Evolutionary conservation across 164 flowering plant genomes (phyloP), one percentile per base, ranked within the genome.

Genomic region (Berberis vulgaris): DNA sequence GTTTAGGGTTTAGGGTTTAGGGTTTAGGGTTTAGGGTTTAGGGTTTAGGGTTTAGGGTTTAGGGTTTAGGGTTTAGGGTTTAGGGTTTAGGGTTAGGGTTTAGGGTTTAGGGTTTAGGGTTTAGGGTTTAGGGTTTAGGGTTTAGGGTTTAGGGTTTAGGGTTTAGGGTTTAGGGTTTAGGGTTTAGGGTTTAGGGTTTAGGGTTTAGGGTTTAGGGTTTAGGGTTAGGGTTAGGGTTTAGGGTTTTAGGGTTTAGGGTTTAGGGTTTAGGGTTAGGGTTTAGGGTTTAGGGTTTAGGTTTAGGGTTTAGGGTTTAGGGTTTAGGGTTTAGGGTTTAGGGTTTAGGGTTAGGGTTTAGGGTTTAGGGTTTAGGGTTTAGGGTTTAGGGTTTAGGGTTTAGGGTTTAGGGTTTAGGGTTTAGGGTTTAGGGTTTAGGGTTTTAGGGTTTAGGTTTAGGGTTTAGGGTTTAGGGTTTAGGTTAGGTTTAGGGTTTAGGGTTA

Each of bases 361-460:
- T 71, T 62, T 47, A n/a, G n/a, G n/a, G n/a, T n/a, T n/a, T n/a
- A n/a, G 63, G 66, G 66, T 71, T 71, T 41, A 60, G 52, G 62
- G 65, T 56, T 68, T 65, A n/a, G 13, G 62, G 62, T 41, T 60
- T 60, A 26, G 41, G 62, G 60, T 46, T 46, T 46, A 46, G 63
- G 67, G 56, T n/a, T 65, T 70, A 59, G 61, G 73, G 68, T 52
- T 70, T 46, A 26, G 50, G 39, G 39, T 71, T 64, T 65, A 65
- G 66, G 39, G n/a, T n/a, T 71, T 71, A 56, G 67, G 73, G 66
- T 55, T 71, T 61, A 66, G 69, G 73, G 69, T 66, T 65, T 70
- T 60, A 69, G 70, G 70, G 62, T 71, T 71, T 49, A 67, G 74
- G 74, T 67, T 66, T 71, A 66, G 70, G 74, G 74, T 67, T 62